Percentiles rank a stretch among this genome's conserved stretches.
Evolutionary conservation across 2,329 filamentous ascomycete genomes (phyloP).

Genomic region (Botrytis hyacinthi): DNA sequence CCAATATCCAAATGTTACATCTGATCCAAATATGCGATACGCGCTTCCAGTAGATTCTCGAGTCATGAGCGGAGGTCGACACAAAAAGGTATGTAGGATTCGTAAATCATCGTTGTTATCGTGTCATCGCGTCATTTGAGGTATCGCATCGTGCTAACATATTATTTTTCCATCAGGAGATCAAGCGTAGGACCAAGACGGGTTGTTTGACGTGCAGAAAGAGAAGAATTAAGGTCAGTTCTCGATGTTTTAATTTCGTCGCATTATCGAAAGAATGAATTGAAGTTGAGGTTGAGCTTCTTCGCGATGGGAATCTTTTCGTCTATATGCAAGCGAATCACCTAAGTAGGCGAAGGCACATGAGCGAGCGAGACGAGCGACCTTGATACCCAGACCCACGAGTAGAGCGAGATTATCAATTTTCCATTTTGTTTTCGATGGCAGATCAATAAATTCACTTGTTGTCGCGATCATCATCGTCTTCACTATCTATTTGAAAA

Average conservation of each 20-base stretch:
- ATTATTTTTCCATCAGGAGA: slow-evolving; percentile 50
- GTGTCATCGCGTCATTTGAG: slow-evolving; percentile 17
- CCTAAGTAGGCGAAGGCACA: slow-evolving; percentile 41
- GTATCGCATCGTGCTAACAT: slow-evolving; percentile 32
- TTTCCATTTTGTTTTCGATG: slow-evolving; percentile 15
- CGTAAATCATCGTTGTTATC: slow-evolving; percentile 8
- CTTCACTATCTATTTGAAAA: slow-evolving; percentile 18
- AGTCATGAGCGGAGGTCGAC: slow-evolving; percentile 60
- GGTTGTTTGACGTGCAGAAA: slow-evolving; percentile 66
- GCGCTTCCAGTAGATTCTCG: slow-evolving; percentile 52
- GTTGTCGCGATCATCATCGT: slow-evolving; percentile 10
- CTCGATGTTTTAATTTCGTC: slow-evolving; percentile 26
- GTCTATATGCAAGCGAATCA: slow-evolving; percentile 41
- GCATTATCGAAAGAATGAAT: slow-evolving; percentile 29
- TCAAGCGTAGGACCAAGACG: slow-evolving; percentile 72
- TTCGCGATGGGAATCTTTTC: slow-evolving; percentile 39
- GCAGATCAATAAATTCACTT: slow-evolving; percentile 10
- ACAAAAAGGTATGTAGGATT: slow-evolving; percentile 47
- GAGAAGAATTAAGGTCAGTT: slow-evolving; percentile 69
- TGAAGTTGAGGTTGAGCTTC: slow-evolving; percentile 31
- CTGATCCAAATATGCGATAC: slow-evolving; percentile 53
- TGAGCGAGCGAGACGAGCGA: slow-evolving; percentile 32
- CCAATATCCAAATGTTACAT: slow-evolving; percentile 49
- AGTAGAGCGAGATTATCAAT: slow-evolving; percentile 20
- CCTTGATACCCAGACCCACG: slow-evolving; percentile 21